Evolutionary conservation across 202 grass and related monocot genomes (phyloP).

Genomic region (Elaeis oleifera): DNA sequence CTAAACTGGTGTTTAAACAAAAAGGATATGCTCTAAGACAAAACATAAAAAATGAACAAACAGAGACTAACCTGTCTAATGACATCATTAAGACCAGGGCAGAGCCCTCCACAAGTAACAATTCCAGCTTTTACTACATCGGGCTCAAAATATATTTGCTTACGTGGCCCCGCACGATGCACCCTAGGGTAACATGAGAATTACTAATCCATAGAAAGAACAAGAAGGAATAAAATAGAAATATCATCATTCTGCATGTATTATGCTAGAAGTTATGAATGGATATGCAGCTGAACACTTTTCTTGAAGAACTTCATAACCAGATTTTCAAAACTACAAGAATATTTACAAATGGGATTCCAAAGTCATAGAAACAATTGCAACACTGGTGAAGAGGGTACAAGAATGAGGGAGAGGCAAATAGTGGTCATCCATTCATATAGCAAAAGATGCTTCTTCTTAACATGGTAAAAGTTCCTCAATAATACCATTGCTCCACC

Average conservation of each 20-base stretch:
- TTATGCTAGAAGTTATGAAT: no score
- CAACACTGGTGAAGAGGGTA: no score
- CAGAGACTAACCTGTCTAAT: constrained; percentile 63
- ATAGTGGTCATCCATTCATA: not conserved
- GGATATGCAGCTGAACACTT: no score
- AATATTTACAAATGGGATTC: no score
- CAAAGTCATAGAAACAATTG: no score
- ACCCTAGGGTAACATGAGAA: constrained; percentile 49
- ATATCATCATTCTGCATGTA: no score
- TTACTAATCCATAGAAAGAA: constrained; percentile 1
- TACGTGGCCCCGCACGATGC: constrained; percentile 85
- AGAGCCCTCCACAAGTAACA: constrained; percentile 92
- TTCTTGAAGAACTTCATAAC: no score
- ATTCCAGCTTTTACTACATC: constrained; percentile 92
- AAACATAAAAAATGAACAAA: constrained; percentile 4
- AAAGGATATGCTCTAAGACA: no score
- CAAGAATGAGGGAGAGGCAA: no score
- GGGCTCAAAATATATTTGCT: constrained; percentile 89
- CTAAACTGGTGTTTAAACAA: no score
- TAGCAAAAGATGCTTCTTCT: not conserved
- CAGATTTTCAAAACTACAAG: no score
- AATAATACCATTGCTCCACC: constrained; percentile 90
- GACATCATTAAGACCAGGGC: constrained; percentile 96
- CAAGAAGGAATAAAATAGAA: constrained; percentile 4
- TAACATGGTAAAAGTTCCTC: not conserved